Base-by-base conservation (phyloP, 192 early-diverging fungal genomes). In the Coemansia sp. region DNA sequence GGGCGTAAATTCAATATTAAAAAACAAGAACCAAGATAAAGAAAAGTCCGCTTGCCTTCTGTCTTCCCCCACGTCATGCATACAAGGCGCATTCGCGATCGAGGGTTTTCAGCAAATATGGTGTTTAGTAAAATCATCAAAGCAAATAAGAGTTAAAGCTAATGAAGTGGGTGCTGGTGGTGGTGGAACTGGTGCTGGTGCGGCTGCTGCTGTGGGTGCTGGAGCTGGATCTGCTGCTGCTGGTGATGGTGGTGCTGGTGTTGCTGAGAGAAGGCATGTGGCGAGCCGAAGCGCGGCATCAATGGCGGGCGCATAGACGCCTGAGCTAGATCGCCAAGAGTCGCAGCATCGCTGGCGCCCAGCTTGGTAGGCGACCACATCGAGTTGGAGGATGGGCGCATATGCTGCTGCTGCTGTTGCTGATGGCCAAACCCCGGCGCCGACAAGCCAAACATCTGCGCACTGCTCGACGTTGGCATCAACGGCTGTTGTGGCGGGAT, bases 311-410 rank as follows among this genome's bases (percentile, higher is more conserved):
- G 47, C 35, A 58, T 58, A 25, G 60, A 31, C 41, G 12, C 8
- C 27, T 51, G 57, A 10, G 36, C 12, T 4, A 42, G 56, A 8
- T 59, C 51, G 41, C 47, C 35, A 2, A 53, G 29, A 1, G 32
- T 15, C 0, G 36, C 32, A 41, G 37, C 59, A 36, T 67, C 64
- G 46, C 53, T 12, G 6, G 58, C 40, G 41, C 24, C 47, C 32
- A 62, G 43, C 41, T 77, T 77, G 25, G 65, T 27, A 17, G 64
- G 56, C 10, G 74, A 56, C 74, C 74, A 77, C 17, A 56, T 32
- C 27, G 51, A 54, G 15, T 31, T 54, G 27, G 51, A 31, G 5
- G 51, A 31, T 6, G 20, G 62, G 40, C 15, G 62, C 59, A 61
- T 32, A 12, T 41, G 38, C 59, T 27, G 38, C 59, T 27, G 49